phyloP scores from a whole-genome alignment of 2,329 filamentous ascomycete genomes.

The Alternaria postmessia region DNA sequence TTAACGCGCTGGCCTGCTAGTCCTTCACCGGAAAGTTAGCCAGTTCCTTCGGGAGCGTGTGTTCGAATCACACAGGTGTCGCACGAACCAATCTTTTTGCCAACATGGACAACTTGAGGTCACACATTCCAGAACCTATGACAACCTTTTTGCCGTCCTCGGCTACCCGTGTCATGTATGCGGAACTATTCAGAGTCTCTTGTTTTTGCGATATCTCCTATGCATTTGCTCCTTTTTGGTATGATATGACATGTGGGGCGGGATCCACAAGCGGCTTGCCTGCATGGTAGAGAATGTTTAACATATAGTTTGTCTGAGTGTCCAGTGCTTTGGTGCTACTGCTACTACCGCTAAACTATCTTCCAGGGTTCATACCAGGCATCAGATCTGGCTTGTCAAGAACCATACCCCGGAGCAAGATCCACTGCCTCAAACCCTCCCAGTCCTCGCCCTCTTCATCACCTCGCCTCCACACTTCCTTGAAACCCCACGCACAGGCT shows the following conservation, averaged over 20 bases:
- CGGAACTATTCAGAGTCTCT: neutral
- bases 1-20: constrained; percentile 41
- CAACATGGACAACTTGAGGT: neutral
- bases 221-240: neutral
- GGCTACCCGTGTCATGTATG: neutral
- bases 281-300: too few species aligned
- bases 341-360: constrained; percentile 4
- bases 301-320: neutral
- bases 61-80: constrained; percentile 42
- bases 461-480: constrained; percentile 78
- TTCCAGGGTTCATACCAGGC: constrained; percentile 77
- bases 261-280: neutral
- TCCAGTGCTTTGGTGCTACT: neutral
- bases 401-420: constrained; percentile 84
- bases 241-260: neutral
- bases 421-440: constrained; percentile 84
- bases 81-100: constrained; percentile 16
- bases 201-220: neutral
- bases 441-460: constrained; percentile 93
- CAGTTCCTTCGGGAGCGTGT: constrained; percentile 42
- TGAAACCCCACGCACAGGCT: constrained; percentile 90
- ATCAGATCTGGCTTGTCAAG: constrained; percentile 89
- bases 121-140: neutral
- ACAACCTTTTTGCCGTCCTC: neutral
- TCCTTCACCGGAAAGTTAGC: constrained; percentile 25